Percentiles rank a stretch among this genome's conserved stretches.
These are phyloP conservation scores for Penicillium brevicompactum DNA, from an alignment of 2,329 filamentous ascomycete genomes.

Conservation along the genomic window DNA sequence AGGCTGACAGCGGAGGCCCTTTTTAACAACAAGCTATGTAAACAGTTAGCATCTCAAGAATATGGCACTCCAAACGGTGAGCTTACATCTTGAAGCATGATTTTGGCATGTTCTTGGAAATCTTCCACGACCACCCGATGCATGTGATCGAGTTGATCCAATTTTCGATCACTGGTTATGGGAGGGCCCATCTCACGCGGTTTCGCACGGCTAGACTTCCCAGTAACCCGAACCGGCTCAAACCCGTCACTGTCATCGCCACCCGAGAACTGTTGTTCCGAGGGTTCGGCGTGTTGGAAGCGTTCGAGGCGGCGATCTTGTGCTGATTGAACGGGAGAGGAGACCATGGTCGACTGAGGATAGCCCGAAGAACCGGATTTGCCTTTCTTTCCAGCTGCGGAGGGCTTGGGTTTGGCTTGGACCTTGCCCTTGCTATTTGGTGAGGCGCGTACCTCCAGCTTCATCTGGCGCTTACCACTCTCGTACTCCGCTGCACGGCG, in stretches of 20 bases:
- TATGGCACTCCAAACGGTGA: too few species aligned
- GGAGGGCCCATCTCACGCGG: slow-evolving; percentile 44
- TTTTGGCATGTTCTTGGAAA: slow-evolving; percentile 49
- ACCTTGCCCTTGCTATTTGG: slow-evolving; percentile 42
- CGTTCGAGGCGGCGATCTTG: slow-evolving; percentile 39
- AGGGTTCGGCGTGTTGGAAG: slow-evolving; percentile 24
- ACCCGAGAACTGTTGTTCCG: slow-evolving; percentile 30
- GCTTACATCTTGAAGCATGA: slow-evolving; percentile 45
- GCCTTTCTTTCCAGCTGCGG: slow-evolving; percentile 29
- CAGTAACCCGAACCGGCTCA: slow-evolving; percentile 42
- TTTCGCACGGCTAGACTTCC: slow-evolving; percentile 30
- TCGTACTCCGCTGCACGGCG: slow-evolving; percentile 52
- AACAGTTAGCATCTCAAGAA: slow-evolving; percentile 2
- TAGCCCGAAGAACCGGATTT: slow-evolving; percentile 45
- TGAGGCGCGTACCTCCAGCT: slow-evolving; percentile 57
- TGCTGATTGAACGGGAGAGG: slow-evolving; percentile 61
- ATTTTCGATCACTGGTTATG: slow-evolving; percentile 47
- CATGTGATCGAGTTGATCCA: slow-evolving; percentile 45
- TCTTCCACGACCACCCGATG: slow-evolving; percentile 51
- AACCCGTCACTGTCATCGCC: slow-evolving; percentile 49
- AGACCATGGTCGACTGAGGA: slow-evolving; percentile 67
- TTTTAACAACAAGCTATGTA: slow-evolving; percentile 45
- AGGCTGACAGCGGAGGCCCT: slow-evolving; percentile 47
- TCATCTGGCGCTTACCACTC: slow-evolving; percentile 47
- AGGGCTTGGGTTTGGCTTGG: slow-evolving; percentile 26